Evolutionary conservation across 2,329 filamentous ascomycete species (phyloP).

Genomic region (Fusarium begoniae): DNA sequence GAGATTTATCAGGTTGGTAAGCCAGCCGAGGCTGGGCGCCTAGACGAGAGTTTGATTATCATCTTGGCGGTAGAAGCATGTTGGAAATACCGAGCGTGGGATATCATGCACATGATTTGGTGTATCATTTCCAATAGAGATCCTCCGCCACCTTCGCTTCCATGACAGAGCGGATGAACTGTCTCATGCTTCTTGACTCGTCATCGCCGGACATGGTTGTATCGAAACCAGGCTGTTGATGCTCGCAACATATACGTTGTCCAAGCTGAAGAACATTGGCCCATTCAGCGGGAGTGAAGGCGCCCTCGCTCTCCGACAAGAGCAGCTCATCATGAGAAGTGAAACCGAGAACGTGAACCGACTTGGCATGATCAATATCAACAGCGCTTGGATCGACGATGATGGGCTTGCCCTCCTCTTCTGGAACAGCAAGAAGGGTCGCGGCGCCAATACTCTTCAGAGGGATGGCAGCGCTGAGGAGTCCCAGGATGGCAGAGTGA

Average conservation of each 20-base stretch:
- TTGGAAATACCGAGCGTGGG: conserved; percentile 2
- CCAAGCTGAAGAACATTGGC: conserved; percentile 73
- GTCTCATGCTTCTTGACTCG: conserved; percentile 61
- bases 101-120: conserved; percentile 14
- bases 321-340: conserved; percentile 78
- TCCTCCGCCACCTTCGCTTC: conserved; percentile 63
- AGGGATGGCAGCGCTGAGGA: conserved; percentile 85
- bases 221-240: conserved; percentile 51
- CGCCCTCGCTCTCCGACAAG: conserved; percentile 82
- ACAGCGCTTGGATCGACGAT: conserved; percentile 69
- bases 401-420: conserved; percentile 53
- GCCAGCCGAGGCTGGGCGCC: conserved; percentile 17
- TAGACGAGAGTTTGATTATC: conserved; percentile 28
- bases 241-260: conserved; percentile 69
- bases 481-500: conserved; percentile 79
- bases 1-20: conserved; percentile 21
- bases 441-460: conserved; percentile 77
- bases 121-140: conserved; percentile 65
- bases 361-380: conserved; percentile 70
- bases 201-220: conserved; percentile 57
- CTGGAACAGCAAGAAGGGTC: conserved; percentile 68
- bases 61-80: conserved; percentile 21
- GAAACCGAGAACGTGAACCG: conserved; percentile 85
- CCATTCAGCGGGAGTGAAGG: conserved; percentile 81
- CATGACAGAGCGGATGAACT: conserved; percentile 70